Evolutionary conservation across 768 basidiomycete species (phyloP).

Genomic region (Boletus pseudo-olivaceus): DNA sequence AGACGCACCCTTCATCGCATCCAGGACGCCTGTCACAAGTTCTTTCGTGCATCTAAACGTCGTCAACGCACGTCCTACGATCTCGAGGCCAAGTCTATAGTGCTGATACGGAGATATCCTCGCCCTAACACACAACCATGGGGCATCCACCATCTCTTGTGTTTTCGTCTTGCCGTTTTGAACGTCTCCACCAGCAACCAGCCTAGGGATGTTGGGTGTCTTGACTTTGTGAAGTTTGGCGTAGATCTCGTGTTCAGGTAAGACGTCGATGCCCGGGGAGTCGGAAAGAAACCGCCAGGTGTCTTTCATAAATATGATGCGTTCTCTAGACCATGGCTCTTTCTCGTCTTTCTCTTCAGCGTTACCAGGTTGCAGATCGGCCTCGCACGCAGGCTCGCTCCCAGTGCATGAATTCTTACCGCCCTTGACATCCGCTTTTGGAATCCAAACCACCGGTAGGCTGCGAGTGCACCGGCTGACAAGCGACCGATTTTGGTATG

Average conservation of each 20-base stretch:
- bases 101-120: background rate
- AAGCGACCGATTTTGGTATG: background rate
- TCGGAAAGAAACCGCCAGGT: constrained; percentile 1
- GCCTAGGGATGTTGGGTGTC: constrained; percentile 2
- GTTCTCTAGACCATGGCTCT: background rate
- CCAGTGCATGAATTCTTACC: background rate
- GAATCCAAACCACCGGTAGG: background rate
- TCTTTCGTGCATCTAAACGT: background rate
- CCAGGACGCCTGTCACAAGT: background rate
- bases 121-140: background rate
- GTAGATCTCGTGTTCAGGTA: constrained; percentile 2
- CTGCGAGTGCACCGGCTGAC: constrained; percentile 1
- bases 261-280: background rate
- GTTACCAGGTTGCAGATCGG: background rate
- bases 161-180: background rate
- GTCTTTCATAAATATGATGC: constrained; percentile 2
- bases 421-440: background rate
- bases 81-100: background rate
- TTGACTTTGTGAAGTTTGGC: background rate
- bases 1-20: background rate
- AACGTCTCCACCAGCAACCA: background rate
- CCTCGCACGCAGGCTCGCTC: background rate
- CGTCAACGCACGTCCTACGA: background rate
- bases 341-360: background rate
- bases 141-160: background rate